These are phyloP conservation scores for Zostera marina DNA, from an alignment of 116 monocot species.

Conservation along the genomic window DNA sequence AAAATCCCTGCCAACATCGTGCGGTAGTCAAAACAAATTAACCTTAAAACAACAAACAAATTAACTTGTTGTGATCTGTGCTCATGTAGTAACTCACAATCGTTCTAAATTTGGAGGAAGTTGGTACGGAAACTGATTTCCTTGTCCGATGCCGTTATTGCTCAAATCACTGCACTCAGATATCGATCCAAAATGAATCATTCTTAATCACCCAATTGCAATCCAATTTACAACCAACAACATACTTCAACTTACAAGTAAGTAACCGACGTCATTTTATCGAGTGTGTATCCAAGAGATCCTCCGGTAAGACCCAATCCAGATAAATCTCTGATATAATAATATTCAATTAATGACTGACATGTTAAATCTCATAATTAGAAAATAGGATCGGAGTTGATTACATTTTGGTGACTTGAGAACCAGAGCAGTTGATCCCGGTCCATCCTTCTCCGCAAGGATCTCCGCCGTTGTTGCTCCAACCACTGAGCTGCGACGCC, in stretches of 20 bases:
- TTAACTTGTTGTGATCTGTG: too few species aligned
- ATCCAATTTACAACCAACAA: neutral
- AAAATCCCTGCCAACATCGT: constrained; percentile 33
- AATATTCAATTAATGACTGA: constrained; percentile 9
- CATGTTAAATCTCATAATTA: neutral
- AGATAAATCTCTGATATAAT: constrained; percentile 40
- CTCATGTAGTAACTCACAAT: constrained; percentile 43
- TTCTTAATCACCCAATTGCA: neutral
- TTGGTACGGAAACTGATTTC: constrained; percentile 40
- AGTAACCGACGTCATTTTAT: constrained; percentile 34
- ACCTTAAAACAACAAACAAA: neutral
- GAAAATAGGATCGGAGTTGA: neutral
- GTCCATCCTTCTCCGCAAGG: constrained; percentile 77
- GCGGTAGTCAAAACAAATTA: neutral
- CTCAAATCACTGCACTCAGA: constrained; percentile 78
- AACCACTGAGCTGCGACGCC: constrained; percentile 46
- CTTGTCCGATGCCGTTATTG: constrained; percentile 71
- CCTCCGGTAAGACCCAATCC: constrained; percentile 67
- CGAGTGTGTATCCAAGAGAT: constrained; percentile 50
- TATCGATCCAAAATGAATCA: constrained; percentile 5
- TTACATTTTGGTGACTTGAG: constrained; percentile 57
- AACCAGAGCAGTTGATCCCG: constrained; percentile 62
- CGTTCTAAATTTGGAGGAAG: constrained; percentile 65
- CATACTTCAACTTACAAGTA: constrained; percentile 40
- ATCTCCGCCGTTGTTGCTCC: constrained; percentile 52